Base-by-base conservation (phyloP, 1,284 basidiomycete genomes). In the Wallemia mellicola region DNA sequence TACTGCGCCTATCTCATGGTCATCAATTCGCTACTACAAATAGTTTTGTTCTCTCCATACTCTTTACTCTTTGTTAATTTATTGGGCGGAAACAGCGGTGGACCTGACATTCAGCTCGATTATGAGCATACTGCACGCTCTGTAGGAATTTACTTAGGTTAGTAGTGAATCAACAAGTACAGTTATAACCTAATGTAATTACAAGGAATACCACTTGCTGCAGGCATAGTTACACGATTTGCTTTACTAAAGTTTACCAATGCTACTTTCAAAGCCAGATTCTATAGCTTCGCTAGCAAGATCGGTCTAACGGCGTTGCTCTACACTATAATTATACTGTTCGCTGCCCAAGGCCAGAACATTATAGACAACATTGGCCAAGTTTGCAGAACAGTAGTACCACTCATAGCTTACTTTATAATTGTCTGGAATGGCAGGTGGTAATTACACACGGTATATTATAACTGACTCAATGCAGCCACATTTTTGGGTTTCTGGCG, bases 401-500 rank as follows among this genome's bases (percentile, higher is more conserved):
- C 86, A 15, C 57, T 60, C 24, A 26, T 68, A 7, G 62, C 68
- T 30, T 88, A 88, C 71, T 88, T 87, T 67, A 63, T 76, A 25
- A 70, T 86, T 67, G 83, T 86, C 77, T 87, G 83, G 82, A 73
- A n/a, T n/a, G n/a, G n/a, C n/a, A n/a, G n/a, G n/a, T n/a, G n/a
- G n/a, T n/a, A n/a, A n/a, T n/a, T n/a, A n/a, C n/a, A n/a, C n/a
- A n/a, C n/a, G n/a, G n/a, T n/a, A n/a, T n/a, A n/a, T n/a, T n/a
- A n/a, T n/a, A n/a, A n/a, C n/a, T n/a, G n/a, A n/a, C n/a, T n/a
- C n/a, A n/a, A n/a, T n/a, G n/a, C 72, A 1, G 68, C 72, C 1
- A 76, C 79, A 0, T 85, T 86, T 64, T 69, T 68, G 30, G 64
- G 79, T 17, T 69, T 83, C 19, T 79, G 73, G 66, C 73, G 70